phyloP scores from a whole-genome alignment of 2,329 filamentous ascomycete genomes.

The Colletotrichum godetiae region DNA sequence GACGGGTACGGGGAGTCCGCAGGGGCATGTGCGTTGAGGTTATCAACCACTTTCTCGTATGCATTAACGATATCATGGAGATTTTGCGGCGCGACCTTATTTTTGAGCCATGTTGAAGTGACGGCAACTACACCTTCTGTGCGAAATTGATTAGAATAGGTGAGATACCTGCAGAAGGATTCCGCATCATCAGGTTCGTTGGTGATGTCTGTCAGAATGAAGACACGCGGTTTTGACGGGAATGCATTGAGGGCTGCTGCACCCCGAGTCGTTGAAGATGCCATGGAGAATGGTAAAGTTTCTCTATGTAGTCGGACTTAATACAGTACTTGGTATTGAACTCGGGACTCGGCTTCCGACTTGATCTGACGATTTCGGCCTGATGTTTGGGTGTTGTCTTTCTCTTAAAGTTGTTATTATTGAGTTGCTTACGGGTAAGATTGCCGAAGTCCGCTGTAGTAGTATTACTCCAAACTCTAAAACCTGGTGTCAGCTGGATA shows the following conservation, averaged over 20 bases:
- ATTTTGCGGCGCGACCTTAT: constrained; percentile 52
- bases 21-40: constrained; percentile 60
- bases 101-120: constrained; percentile 58
- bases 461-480: neutral
- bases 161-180: constrained; percentile 55
- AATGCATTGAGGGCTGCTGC: constrained; percentile 8
- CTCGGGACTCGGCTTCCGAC: neutral
- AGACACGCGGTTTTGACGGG: constrained; percentile 48
- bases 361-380: neutral
- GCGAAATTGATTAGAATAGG: constrained; percentile 59
- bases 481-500: neutral
- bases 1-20: constrained; percentile 54
- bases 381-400: neutral
- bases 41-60: constrained; percentile 56
- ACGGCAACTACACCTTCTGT: constrained; percentile 57
- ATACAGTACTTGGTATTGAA: neutral
- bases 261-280: neutral
- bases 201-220: constrained; percentile 56
- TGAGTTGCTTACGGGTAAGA: neutral
- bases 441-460: neutral
- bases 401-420: neutral
- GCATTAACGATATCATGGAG: constrained; percentile 56
- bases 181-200: constrained; percentile 59
- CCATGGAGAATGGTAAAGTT: neutral
- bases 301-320: neutral